These are phyloP conservation scores for Acanthamoeba healyi DNA, from an alignment of 208 protist species.

Conservation along the genomic window DNA sequence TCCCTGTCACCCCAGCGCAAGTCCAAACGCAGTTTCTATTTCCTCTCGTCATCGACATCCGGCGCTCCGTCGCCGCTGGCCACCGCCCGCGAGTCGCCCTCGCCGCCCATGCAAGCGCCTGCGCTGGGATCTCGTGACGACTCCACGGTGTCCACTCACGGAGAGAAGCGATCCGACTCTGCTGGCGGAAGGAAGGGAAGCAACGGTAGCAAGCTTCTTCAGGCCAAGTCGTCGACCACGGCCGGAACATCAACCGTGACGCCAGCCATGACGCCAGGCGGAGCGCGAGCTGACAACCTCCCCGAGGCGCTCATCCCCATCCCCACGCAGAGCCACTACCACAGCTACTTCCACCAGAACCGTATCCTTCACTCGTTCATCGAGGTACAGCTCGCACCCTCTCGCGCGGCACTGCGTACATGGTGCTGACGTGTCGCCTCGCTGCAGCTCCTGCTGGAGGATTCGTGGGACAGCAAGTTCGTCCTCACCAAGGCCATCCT, in stretches of 20 bases:
- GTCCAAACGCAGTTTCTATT: not conserved
- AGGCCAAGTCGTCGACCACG: too few species aligned
- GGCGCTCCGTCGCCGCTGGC: not conserved
- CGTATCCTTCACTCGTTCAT: slow-evolving; percentile 1
- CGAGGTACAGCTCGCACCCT: not conserved
- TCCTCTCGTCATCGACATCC: not conserved
- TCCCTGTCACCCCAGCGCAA: not conserved
- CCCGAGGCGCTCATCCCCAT: not conserved
- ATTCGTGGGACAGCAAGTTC: slow-evolving; percentile 33
- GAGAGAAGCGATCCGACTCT: not conserved
- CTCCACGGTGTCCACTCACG: not conserved
- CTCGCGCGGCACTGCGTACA: not conserved
- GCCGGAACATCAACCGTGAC: too few species aligned
- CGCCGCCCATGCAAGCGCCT: not conserved
- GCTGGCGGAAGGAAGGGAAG: too few species aligned
- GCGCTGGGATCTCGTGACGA: not conserved
- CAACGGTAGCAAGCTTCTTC: too few species aligned
- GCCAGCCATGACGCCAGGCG: too few species aligned
- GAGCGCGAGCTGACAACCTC: not conserved
- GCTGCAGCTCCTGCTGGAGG: not conserved
- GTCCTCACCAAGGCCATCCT: slow-evolving; percentile 9
- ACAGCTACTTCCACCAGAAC: slow-evolving; percentile 3
- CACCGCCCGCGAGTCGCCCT: not conserved
- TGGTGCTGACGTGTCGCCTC: too few species aligned
- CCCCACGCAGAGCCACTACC: not conserved